Evolutionary conservation across 176 grass and related monocot species (phyloP), one percentile per base, ranked within the genome.

Genomic region (Oropetium thomaeum): DNA sequence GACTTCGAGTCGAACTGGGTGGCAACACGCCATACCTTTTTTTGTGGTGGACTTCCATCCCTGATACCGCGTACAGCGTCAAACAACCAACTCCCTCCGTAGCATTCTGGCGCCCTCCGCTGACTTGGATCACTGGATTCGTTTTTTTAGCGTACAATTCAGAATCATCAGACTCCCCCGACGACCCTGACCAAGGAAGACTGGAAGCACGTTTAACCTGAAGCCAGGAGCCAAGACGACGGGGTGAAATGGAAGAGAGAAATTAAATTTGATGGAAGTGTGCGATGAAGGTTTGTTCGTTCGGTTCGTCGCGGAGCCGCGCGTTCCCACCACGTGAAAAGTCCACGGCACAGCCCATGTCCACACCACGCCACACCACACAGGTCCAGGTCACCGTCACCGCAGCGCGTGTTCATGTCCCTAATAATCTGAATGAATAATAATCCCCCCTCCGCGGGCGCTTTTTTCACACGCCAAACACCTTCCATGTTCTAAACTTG

Each of bases 401-500:
- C 49, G 49, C 19, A n/a, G 49, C 49, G 49, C 49, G 19, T 52
- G 19, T 54, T 54, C 1, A 9, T 39, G 22, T 28, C 26, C 54
- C 30, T 20, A n/a, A n/a, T n/a, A n/a, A n/a, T n/a, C n/a, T n/a
- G n/a, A n/a, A 19, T 49, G 17, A 16, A 58, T 58, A 34, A 45
- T 44, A 20, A 74, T 58, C 33, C 12, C 43, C 43, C 14, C 43
- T 17, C 26, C 58, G 7, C n/a, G n/a, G 19, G 1, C 62, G 5
- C 25, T 80, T 80, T 86, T 69, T 12, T 22, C 62, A 78, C 85
- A 78, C 74, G 67, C 60, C 68, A 52, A 73, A 78, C 61, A 27
- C 40, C 32, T 66, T 77, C 64, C 22, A 35, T 71, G 66, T 58
- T 52, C 79, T 48, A 82, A 77, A 71, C 72, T 81, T 81, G 71